A percentile compares a stretch with the other conserved stretches of the same genome.
phyloP scores from a whole-genome alignment of 768 basidiomycete species.

The Russula sp. region DNA sequence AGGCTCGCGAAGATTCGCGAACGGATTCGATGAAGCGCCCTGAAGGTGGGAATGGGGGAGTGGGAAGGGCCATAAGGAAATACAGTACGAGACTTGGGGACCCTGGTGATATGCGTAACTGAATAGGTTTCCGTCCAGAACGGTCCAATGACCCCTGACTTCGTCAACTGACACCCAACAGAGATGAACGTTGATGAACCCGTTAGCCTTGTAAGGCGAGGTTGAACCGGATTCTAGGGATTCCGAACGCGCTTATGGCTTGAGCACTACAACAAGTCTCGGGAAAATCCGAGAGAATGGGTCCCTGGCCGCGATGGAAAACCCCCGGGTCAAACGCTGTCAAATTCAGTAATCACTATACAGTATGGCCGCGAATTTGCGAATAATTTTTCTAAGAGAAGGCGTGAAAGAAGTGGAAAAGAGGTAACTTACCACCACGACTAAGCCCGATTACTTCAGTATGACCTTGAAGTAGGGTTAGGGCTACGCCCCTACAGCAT shows the following conservation, averaged over 20 bases:
- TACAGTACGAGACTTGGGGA: neutral
- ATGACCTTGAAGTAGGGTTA: constrained; percentile 15
- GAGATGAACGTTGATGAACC: too few species aligned
- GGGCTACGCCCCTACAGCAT: too few species aligned
- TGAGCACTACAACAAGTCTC: neutral
- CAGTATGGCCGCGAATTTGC: neutral
- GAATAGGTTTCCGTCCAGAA: constrained; percentile 1
- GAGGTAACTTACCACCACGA: neutral
- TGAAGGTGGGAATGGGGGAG: constrained; percentile 44
- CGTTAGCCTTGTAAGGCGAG: constrained; percentile 4
- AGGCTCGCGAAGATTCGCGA: constrained; percentile 48
- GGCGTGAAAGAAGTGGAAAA: neutral
- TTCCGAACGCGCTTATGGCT: neutral
- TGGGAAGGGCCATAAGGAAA: constrained; percentile 10
- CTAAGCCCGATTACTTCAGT: too few species aligned
- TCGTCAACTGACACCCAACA: neutral
- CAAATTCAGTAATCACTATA: neutral
- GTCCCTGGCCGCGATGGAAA: neutral
- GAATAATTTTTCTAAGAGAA: neutral
- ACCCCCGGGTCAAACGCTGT: neutral
- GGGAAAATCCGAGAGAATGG: neutral
- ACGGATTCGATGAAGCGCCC: constrained; percentile 51
- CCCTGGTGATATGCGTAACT: neutral
- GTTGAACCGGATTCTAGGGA: neutral
- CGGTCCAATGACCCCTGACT: neutral